Evolutionary conservation across 1,284 basidiomycete species (phyloP).

Genomic region (Malassezia brasiliensis): DNA sequence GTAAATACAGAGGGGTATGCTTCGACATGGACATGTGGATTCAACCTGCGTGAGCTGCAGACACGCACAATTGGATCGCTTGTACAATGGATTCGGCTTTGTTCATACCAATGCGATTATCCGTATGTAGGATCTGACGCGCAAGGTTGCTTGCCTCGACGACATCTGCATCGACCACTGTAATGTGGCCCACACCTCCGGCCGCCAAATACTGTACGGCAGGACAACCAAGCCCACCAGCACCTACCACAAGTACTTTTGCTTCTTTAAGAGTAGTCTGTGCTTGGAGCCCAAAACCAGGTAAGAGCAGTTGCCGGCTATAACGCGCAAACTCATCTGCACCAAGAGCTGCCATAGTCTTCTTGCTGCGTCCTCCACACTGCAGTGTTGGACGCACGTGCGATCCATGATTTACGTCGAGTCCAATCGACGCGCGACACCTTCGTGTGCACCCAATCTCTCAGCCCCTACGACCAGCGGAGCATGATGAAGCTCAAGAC

Average conservation of each 20-base stretch:
- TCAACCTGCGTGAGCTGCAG: constrained; percentile 18
- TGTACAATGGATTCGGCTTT: constrained; percentile 73
- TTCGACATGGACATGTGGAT: constrained; percentile 30
- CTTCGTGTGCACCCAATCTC: no score
- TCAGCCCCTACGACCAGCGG: no score
- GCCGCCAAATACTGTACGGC: constrained; percentile 85
- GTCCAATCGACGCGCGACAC: no score
- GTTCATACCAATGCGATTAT: constrained; percentile 64
- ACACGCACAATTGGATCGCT: constrained; percentile 26
- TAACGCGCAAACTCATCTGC: constrained; percentile 73
- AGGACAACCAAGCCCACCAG: constrained; percentile 91
- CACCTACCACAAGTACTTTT: constrained; percentile 78
- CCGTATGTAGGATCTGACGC: constrained; percentile 79
- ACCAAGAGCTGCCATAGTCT: constrained; percentile 25
- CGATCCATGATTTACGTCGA: not conserved
- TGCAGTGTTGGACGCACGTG: not conserved
- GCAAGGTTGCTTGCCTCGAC: constrained; percentile 90
- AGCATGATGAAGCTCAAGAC: no score
- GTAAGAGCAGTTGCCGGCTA: constrained; percentile 92
- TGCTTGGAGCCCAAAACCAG: constrained; percentile 66
- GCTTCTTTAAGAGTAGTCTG: constrained; percentile 70
- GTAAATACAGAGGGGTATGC: constrained; percentile 21
- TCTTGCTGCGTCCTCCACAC: not conserved
- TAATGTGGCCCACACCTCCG: constrained; percentile 80
- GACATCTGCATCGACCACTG: constrained; percentile 79